Evolutionary conservation across 371 early-diverging fungal genomes (phyloP).

Genomic region (Fennellomyces sp.): DNA sequence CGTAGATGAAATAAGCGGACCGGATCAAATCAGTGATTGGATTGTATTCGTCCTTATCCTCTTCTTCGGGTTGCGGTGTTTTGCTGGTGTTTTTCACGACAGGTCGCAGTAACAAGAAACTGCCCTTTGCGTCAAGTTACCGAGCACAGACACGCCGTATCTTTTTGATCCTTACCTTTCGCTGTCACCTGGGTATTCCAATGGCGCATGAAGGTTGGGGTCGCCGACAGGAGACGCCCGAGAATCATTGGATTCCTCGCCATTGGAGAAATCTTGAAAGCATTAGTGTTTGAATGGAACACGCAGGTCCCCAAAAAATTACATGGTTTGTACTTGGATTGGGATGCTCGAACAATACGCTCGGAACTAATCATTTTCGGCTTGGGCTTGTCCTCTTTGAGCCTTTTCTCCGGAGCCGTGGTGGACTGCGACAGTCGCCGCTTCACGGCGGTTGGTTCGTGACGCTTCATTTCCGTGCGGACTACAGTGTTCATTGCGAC

Average conservation of each 20-base stretch:
- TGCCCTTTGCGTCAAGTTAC: constrained; percentile 7
- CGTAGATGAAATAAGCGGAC: constrained; percentile 69
- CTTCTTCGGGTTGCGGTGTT: constrained; percentile 38
- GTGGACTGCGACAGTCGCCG: constrained; percentile 19
- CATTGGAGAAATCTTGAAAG: constrained; percentile 22
- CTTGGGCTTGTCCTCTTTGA: neutral
- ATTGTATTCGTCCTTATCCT: constrained; percentile 77
- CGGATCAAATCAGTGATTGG: constrained; percentile 79
- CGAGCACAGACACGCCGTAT: neutral
- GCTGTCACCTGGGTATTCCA: constrained; percentile 45
- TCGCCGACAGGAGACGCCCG: constrained; percentile 35
- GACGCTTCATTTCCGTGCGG: too few relatives aligned
- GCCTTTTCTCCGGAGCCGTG: constrained; percentile 12
- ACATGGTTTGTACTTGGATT: constrained; percentile 52
- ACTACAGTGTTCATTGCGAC: too few relatives aligned
- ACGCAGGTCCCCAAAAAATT: constrained; percentile 1
- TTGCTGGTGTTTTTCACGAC: constrained; percentile 28
- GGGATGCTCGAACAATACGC: constrained; percentile 45
- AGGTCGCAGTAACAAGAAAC: constrained; percentile 43
- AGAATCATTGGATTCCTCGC: constrained; percentile 32
- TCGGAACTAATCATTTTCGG: constrained; percentile 46
- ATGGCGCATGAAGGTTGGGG: constrained; percentile 31
- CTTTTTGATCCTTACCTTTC: constrained; percentile 33
- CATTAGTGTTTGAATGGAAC: neutral
- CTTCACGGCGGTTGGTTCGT: constrained; percentile 5